Percentiles rank a stretch among this genome's conserved stretches.
phyloP scores from a whole-genome alignment of 768 basidiomycete species.

The Phylloporus sp. region DNA sequence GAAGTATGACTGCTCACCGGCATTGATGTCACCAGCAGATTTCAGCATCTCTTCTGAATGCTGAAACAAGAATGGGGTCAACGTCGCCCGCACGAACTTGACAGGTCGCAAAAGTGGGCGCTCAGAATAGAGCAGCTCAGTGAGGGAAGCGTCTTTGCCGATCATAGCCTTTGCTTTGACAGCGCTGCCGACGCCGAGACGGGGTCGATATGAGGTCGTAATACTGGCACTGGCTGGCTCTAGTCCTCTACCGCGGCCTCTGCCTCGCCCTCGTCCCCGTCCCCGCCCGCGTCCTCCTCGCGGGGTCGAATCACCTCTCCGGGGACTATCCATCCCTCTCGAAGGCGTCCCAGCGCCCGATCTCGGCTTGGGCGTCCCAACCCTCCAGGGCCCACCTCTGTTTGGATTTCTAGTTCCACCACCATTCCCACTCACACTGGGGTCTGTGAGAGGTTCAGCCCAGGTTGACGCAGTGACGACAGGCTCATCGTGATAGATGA shows the following conservation, averaged over 20 bases:
- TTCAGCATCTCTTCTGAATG: constrained; percentile 60
- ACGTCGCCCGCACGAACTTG: constrained; percentile 59
- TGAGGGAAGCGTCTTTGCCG: constrained; percentile 45
- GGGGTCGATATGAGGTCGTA: constrained; percentile 1
- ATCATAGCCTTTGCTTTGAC: neutral
- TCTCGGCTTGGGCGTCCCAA: constrained; percentile 5
- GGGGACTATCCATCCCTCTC: constrained; percentile 13
- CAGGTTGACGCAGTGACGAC: neutral
- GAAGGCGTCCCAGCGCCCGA: constrained; percentile 13
- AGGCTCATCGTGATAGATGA: neutral
- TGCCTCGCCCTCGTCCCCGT: constrained; percentile 13
- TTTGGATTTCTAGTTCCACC: neutral
- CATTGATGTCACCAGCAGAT: constrained; percentile 47
- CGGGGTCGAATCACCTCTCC: constrained; percentile 7
- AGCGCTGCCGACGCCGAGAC: constrained; percentile 1
- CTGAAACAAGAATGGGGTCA: constrained; percentile 49
- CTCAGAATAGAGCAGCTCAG: constrained; percentile 50
- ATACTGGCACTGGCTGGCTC: neutral
- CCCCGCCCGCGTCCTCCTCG: constrained; percentile 20
- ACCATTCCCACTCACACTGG: neutral
- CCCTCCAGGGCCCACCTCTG: constrained; percentile 6
- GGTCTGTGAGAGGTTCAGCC: constrained; percentile 2
- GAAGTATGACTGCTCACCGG: constrained; percentile 35
- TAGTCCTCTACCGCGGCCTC: neutral
- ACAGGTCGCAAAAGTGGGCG: constrained; percentile 66